phyloP scores from a whole-genome alignment of 352 stramenopile genomes.

The Thraustotheca clavata region DNA sequence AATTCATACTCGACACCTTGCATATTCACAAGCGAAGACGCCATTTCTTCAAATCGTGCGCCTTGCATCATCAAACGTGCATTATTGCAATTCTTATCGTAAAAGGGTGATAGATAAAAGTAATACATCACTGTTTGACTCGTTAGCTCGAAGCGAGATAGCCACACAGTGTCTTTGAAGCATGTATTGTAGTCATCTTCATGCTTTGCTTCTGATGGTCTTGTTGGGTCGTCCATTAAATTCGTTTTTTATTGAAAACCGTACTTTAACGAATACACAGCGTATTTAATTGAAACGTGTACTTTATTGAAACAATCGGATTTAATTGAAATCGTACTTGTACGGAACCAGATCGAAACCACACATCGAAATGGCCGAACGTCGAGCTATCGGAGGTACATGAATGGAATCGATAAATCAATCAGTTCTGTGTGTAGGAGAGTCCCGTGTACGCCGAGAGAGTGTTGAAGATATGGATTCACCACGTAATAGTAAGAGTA shows the following conservation, averaged over 20 bases:
- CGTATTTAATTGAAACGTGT: background rate
- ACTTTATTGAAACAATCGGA: background rate
- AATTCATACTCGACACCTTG: slow-evolving; percentile 84
- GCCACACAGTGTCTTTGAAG: slow-evolving; percentile 84
- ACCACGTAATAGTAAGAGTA: slow-evolving; percentile 8
- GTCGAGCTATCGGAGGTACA: background rate
- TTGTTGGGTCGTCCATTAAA: slow-evolving; percentile 12
- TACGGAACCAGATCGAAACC: background rate
- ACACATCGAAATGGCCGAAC: background rate
- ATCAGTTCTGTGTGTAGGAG: slow-evolving; percentile 5
- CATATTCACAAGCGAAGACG: slow-evolving; percentile 84
- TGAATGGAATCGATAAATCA: background rate
- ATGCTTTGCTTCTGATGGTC: slow-evolving; percentile 32
- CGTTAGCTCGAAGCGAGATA: slow-evolving; percentile 75
- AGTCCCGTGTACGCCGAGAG: background rate
- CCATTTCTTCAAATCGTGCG: slow-evolving; percentile 71
- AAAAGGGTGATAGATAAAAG: slow-evolving; percentile 81
- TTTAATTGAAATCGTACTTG: background rate
- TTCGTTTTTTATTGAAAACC: background rate
- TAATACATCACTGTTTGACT: slow-evolving; percentile 84
- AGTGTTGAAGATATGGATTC: slow-evolving; percentile 6
- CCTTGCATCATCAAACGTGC: slow-evolving; percentile 87
- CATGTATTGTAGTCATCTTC: slow-evolving; percentile 82
- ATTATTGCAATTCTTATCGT: slow-evolving; percentile 86
- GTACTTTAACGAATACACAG: background rate